Percentiles rank a stretch among this genome's conserved stretches.
Evolutionary conservation across 148 eudicot species (phyloP).

Genomic region (Pharnaceum exiguum): DNA sequence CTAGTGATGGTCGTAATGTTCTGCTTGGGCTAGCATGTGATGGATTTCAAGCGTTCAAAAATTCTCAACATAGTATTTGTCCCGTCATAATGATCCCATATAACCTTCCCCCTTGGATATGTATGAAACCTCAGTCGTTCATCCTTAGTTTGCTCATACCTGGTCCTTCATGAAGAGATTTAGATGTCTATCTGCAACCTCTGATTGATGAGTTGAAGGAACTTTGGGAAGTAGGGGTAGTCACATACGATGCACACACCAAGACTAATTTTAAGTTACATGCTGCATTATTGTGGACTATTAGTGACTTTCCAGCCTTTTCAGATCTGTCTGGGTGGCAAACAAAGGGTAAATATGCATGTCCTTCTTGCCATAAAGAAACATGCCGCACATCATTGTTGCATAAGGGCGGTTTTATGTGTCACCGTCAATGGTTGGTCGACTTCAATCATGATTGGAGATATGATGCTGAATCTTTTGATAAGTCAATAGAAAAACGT

Average conservation of each 20-base stretch:
- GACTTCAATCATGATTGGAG: not conserved
- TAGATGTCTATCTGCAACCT: conserved; percentile 9
- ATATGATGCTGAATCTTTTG: not conserved
- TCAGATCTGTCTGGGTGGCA: conserved; percentile 5
- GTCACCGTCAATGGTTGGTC: not conserved
- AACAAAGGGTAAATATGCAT: conserved; percentile 1
- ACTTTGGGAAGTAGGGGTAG: conserved; percentile 3
- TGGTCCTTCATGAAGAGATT: conserved; percentile 1
- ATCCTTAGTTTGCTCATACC: conserved; percentile 23
- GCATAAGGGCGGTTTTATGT: not conserved
- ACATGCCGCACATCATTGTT: not conserved
- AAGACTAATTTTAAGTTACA: not conserved
- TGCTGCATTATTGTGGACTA: conserved; percentile 6
- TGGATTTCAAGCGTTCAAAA: conserved; percentile 23
- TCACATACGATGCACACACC: conserved; percentile 7
- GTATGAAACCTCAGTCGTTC: conserved; percentile 21
- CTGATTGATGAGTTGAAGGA: not conserved
- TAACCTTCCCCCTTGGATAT: conserved; percentile 25
- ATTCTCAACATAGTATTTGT: conserved; percentile 20
- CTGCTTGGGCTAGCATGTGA: conserved; percentile 25
- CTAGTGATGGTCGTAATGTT: conserved; percentile 24
- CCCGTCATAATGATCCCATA: conserved; percentile 20
- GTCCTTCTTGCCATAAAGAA: not conserved
- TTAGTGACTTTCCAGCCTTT: conserved; percentile 7
- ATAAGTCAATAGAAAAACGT: conserved; percentile 1